phyloP scores from a whole-genome alignment of 2,329 filamentous ascomycete genomes.

The Aspergillus fructus region DNA sequence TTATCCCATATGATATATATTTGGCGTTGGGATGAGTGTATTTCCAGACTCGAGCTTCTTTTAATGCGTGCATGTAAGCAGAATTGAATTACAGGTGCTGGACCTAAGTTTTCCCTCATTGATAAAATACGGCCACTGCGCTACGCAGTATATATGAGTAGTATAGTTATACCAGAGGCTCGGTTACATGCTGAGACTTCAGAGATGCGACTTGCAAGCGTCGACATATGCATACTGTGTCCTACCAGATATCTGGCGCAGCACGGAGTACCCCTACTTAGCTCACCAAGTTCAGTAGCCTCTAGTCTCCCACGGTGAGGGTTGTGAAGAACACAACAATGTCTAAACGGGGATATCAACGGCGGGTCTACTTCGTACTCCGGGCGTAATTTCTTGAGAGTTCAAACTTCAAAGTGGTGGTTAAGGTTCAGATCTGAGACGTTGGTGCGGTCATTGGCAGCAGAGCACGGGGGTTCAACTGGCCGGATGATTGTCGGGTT shows the following conservation, averaged over 20 bases:
- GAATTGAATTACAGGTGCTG: neutral
- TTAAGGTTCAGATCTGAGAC: conserved; percentile 18
- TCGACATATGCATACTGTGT: too few species aligned
- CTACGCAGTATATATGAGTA: too few species aligned
- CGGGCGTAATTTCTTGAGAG: neutral
- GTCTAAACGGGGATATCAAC: too few species aligned
- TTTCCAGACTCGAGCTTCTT: neutral
- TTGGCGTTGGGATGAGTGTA: conserved; percentile 11
- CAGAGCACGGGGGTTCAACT: neutral
- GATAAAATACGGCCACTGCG: neutral
- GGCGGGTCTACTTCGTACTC: too few species aligned
- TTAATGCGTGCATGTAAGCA: neutral
- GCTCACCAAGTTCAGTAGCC: too few species aligned
- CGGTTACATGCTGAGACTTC: too few species aligned
- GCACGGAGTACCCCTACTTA: too few species aligned
- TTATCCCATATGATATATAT: conserved; percentile 10
- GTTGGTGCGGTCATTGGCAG: conserved; percentile 13
- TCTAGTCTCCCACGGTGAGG: too few species aligned
- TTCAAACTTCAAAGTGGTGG: neutral
- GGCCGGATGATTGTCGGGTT: neutral
- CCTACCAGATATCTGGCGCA: too few species aligned
- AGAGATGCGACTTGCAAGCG: too few species aligned
- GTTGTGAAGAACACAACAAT: too few species aligned
- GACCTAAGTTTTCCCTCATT: neutral
- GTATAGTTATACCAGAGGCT: too few species aligned